These are phyloP conservation scores for Lactarius vividus DNA, from an alignment of 768 basidiomycete genomes.

Conservation along the genomic window DNA sequence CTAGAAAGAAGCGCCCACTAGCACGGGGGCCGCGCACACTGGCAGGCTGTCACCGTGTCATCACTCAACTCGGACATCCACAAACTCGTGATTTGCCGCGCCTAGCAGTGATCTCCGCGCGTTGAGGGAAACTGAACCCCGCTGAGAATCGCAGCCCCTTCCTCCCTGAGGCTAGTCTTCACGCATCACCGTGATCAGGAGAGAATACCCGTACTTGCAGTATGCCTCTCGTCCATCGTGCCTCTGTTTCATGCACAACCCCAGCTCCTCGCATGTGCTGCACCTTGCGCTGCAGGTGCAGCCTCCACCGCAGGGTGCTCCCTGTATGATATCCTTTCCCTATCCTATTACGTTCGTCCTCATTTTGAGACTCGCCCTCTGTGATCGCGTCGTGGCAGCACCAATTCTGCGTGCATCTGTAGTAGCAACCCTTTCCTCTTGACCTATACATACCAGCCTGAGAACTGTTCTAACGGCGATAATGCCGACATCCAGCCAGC, in stretches of 20 bases:
- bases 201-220: not conserved
- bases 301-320: not conserved
- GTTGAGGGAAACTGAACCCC: not conserved
- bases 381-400: not conserved
- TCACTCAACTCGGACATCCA: not conserved
- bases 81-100: not conserved
- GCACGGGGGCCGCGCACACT: no score
- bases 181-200: not conserved
- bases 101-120: not conserved
- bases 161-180: not conserved
- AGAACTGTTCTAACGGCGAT: not conserved
- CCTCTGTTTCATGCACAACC: constrained; percentile 1
- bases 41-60: not conserved
- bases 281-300: not conserved
- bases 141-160: not conserved
- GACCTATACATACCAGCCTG: not conserved
- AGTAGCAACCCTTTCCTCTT: not conserved
- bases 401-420: not conserved
- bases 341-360: not conserved
- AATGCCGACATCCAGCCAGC: not conserved
- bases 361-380: not conserved
- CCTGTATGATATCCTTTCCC: not conserved
- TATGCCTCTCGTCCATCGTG: not conserved
- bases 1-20: not conserved
- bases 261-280: not conserved